phyloP scores from a whole-genome alignment of 2,329 filamentous ascomycete species.

The Claviceps capensis region DNA sequence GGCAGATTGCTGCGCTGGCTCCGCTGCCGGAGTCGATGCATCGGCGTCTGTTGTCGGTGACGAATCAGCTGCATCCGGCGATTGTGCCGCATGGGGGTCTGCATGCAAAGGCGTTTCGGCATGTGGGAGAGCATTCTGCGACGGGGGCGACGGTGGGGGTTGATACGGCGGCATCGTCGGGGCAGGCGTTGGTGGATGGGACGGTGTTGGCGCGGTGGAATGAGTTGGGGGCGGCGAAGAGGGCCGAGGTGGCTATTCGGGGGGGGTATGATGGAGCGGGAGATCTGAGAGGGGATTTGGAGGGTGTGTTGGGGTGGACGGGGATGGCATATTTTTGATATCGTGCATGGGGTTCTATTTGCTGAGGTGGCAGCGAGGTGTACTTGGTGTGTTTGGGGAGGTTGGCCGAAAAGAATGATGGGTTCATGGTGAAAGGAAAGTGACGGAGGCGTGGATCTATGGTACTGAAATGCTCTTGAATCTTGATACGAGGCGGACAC shows the following conservation, averaged over 20 bases:
- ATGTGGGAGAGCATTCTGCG: constrained; percentile 24
- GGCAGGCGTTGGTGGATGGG: constrained; percentile 64
- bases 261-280: constrained; percentile 53
- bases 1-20: constrained; percentile 62
- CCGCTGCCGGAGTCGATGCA: constrained; percentile 70
- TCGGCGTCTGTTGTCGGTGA: constrained; percentile 67
- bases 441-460: too few species aligned
- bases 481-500: too few species aligned
- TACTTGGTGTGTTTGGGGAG: too few species aligned
- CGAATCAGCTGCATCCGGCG: constrained; percentile 64
- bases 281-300: constrained; percentile 57
- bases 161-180: constrained; percentile 39
- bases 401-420: too few species aligned
- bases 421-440: too few species aligned
- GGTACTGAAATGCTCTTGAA: too few species aligned
- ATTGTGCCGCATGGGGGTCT: constrained; percentile 66
- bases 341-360: too few species aligned
- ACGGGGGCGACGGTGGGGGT: constrained; percentile 30
- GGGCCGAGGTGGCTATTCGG: constrained; percentile 59
- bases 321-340: constrained; percentile 37
- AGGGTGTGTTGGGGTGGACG: constrained; percentile 45
- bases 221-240: constrained; percentile 58
- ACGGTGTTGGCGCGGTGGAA: constrained; percentile 60
- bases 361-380: too few species aligned
- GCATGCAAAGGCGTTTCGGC: constrained; percentile 70